Conservation (phyloP, 305 asterid genomes). For the Fraxinus sp. region DNA sequence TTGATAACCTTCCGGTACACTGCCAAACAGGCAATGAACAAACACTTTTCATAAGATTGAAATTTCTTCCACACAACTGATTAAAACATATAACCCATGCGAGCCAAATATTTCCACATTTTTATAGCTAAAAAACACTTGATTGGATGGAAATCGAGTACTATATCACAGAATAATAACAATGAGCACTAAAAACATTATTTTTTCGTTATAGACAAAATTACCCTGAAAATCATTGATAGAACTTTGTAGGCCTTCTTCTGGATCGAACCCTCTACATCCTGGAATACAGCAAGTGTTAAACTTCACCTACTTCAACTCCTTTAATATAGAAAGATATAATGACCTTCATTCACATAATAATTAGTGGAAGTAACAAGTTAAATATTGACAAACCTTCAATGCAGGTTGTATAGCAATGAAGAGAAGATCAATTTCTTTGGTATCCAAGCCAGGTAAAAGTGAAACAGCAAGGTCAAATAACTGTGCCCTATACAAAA, state of each 20-base stretch:
- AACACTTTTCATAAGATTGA: not conserved
- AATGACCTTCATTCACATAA: conserved; percentile 2
- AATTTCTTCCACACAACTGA: not conserved
- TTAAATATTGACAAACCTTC: conserved; percentile 45
- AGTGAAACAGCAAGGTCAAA: conserved; percentile 80
- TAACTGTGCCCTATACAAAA: conserved; percentile 65
- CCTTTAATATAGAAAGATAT: conserved; percentile 2
- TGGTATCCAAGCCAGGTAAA: conserved; percentile 76
- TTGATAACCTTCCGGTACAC: not conserved
- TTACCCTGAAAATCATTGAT: conserved; percentile 69
- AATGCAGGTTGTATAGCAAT: conserved; percentile 56
- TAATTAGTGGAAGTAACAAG: not conserved
- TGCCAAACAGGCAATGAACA: not conserved
- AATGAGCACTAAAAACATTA: not conserved
- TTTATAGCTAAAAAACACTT: not conserved
- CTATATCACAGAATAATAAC: not conserved
- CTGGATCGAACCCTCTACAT: conserved; percentile 70
- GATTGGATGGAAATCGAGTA: not conserved
- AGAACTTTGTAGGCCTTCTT: conserved; percentile 87
- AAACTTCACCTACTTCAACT: conserved; percentile 18
- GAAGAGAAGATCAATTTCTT: conserved; percentile 64
- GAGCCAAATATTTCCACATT: not conserved
- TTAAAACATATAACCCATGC: not conserved
- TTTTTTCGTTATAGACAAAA: not conserved
- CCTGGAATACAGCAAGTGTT: conserved; percentile 47